These are phyloP conservation scores for Colletotrichum cuscutae DNA, from an alignment of 2,329 filamentous ascomycete species.

Conservation along the genomic window DNA sequence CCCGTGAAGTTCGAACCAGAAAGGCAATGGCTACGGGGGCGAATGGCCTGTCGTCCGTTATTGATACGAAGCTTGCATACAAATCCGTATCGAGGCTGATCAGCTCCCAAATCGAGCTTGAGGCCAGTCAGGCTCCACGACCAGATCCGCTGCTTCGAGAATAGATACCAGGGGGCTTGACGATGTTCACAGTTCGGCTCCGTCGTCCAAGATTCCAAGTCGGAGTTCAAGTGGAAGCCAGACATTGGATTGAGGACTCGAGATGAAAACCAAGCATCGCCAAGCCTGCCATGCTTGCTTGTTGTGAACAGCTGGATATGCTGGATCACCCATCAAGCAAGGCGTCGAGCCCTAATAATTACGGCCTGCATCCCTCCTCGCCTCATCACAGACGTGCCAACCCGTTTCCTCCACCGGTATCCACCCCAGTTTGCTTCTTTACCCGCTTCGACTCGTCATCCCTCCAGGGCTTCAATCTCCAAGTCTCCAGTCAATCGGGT, in stretches of 20 bases:
- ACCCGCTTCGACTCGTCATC: conserved; percentile 24
- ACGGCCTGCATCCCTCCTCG: background rate
- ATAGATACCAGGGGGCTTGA: background rate
- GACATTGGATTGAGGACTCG: background rate
- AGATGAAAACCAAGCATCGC: conserved; percentile 5
- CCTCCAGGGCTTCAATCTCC: background rate
- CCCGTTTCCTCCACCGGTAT: background rate
- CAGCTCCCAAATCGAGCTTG: background rate
- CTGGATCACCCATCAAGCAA: background rate
- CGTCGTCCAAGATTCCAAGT: background rate
- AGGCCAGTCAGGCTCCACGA: background rate
- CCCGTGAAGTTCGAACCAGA: background rate
- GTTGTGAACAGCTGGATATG: background rate
- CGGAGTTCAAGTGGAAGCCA: background rate
- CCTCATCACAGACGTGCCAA: background rate
- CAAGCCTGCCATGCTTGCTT: conserved; percentile 17
- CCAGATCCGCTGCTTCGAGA: conserved; percentile 26
- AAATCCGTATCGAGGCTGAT: background rate
- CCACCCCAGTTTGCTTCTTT: background rate
- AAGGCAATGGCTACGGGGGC: background rate
- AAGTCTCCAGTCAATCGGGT: conserved; percentile 24
- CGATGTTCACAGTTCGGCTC: background rate
- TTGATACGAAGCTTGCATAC: background rate
- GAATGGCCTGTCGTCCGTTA: background rate
- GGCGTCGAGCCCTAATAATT: background rate